These are phyloP conservation scores for Gastrolobium bilobum DNA, from an alignment of 306 rosid species.

Conservation along the genomic window DNA sequence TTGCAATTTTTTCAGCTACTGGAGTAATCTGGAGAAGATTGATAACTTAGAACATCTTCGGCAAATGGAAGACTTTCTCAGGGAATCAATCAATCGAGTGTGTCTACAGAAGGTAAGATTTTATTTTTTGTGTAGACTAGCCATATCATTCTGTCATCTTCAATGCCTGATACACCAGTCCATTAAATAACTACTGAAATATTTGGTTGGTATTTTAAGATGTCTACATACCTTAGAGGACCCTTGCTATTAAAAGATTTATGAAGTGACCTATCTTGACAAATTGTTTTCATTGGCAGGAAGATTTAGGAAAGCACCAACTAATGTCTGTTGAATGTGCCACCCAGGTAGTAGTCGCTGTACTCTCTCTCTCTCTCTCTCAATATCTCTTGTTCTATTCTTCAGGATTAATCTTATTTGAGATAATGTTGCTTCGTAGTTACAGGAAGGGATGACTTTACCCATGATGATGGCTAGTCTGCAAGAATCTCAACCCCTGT, in stretches of 20 bases:
- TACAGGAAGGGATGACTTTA: slow-evolving; percentile 68
- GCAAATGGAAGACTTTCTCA: slow-evolving; percentile 75
- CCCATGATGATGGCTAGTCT: slow-evolving; percentile 65
- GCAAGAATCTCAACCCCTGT: slow-evolving; percentile 71
- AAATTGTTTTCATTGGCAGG: slow-evolving; percentile 54
- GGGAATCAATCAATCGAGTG: slow-evolving; percentile 67
- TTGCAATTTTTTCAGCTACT: slow-evolving; percentile 60
- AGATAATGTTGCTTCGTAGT: slow-evolving; percentile 49
- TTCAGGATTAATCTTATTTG: slow-evolving; percentile 40
- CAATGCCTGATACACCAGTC: background rate
- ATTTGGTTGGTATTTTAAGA: background rate
- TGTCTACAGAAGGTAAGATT: slow-evolving; percentile 63
- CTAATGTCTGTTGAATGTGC: slow-evolving; percentile 62
- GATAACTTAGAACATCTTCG: slow-evolving; percentile 65
- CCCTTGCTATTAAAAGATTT: slow-evolving; percentile 9
- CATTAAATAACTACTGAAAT: background rate
- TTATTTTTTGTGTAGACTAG: slow-evolving; percentile 29
- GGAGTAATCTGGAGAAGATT: slow-evolving; percentile 72
- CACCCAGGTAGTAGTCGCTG: slow-evolving; percentile 60
- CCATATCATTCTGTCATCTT: slow-evolving; percentile 34
- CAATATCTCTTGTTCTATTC: background rate
- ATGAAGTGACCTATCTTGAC: slow-evolving; percentile 22
- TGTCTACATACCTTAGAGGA: background rate
- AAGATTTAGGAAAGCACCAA: slow-evolving; percentile 68
- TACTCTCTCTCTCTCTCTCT: slow-evolving; percentile 11